These are phyloP conservation scores for Monosporozyma aerobia DNA, from an alignment of 805 yeast species.

Conservation along the genomic window DNA sequence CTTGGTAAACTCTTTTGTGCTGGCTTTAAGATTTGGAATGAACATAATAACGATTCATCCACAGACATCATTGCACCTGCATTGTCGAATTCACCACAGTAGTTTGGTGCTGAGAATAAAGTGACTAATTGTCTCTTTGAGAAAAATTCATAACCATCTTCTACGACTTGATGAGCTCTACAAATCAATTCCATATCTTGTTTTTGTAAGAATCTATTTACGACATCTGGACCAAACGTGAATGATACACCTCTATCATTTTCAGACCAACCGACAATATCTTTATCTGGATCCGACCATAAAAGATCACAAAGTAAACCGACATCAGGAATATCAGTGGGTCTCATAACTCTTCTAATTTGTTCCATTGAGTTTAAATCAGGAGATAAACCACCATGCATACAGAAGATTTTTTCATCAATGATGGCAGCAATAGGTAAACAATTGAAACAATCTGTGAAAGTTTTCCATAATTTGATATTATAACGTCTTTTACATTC, in stretches of 20 bases:
- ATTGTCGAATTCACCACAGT: conserved; percentile 97
- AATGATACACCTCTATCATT: conserved; percentile 98
- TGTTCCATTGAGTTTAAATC: conserved; percentile 98
- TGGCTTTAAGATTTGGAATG: conserved; percentile 93
- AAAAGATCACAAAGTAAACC: conserved; percentile 91
- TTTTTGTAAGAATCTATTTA: conserved; percentile 87
- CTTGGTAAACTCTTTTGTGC: conserved; percentile 66
- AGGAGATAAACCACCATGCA: conserved; percentile 98
- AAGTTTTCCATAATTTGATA: conserved; percentile 97
- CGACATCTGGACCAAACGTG: conserved; percentile 99
- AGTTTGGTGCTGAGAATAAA: conserved; percentile 92
- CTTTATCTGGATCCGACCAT: conserved; percentile 99
- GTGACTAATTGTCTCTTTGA: conserved; percentile 94
- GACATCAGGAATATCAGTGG: conserved; percentile 97
- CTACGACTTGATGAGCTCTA: conserved; percentile 98
- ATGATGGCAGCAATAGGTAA: conserved; percentile 97
- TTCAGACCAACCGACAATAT: conserved; percentile 97
- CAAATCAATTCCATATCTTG: conserved; percentile 98
- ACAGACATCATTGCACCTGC: conserved; percentile 99
- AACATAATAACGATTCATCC: conserved; percentile 90
- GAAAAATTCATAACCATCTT: conserved; percentile 97
- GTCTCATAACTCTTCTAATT: conserved; percentile 97
- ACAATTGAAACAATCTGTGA: conserved; percentile 97
- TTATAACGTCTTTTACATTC: conserved; percentile 98
- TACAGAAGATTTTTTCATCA: conserved; percentile 94